Base-by-base conservation (phyloP, 1,284 basidiomycete species). In the Leccinum subfulvum region DNA sequence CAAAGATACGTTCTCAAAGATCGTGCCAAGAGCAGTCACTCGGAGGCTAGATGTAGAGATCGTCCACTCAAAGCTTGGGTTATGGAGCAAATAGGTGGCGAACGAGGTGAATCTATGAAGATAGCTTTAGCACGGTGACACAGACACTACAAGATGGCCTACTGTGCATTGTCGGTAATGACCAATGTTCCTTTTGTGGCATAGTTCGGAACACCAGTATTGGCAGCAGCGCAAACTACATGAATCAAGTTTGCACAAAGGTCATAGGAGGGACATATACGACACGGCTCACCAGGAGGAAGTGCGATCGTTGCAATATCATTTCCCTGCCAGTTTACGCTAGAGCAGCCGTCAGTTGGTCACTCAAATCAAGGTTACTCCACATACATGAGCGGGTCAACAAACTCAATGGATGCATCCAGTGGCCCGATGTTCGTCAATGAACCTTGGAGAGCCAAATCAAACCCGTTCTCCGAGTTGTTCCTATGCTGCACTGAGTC, bases 51-150 rank as follows among this genome's bases (percentile, higher is more conserved):
- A 66, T 0, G 89, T 88, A 16, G 84, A 86, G 56, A 93, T 86
- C 2, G 81, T 87, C 90, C 91, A 92, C 9, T 82, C 81, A 70
- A 92, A 92, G 60, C 74, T 78, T 11, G 82, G 80, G 64, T 86
- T 87, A 69, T 91, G 87, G 51, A 92, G 77, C 63, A 92, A 74
- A 75, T 81, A 88, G 1, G 81, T 86, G 2, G 90, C 83, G 71
- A 90, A 92, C 13, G 79, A 75, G 1, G 89, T 88, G 72, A 92
- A 93, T 61, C 84, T 84, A 18, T 41, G 1, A 3, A 44, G 26
- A 58, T 56, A 16, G 56, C 30, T 11, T 28, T 33, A 28, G 35
- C 6, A 47, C 18, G 28, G 7, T 26, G 51, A 23, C 2, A 1
- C n/a, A 11, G 23, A 28, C 30, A 62, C 49, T n/a, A 2, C n/a